phyloP scores from a whole-genome alignment of 768 basidiomycete genomes.

The Kwoniella dendrophila region DNA sequence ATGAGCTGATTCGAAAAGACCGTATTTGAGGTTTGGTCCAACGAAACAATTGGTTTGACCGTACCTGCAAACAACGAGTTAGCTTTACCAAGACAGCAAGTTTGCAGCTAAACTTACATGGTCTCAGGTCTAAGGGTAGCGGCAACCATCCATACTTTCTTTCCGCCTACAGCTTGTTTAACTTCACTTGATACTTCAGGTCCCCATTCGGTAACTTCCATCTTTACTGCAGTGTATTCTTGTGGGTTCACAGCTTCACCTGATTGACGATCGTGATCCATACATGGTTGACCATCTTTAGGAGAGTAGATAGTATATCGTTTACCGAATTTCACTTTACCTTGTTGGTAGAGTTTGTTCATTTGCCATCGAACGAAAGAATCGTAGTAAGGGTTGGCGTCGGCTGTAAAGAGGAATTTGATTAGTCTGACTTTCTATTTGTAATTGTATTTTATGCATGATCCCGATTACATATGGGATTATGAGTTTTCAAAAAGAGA shows the following conservation, averaged over 20 bases:
- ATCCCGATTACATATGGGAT: background rate
- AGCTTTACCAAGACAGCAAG: background rate
- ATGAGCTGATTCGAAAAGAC: constrained; percentile 72
- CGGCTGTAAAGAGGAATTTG: constrained; percentile 58
- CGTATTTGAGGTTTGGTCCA: constrained; percentile 85
- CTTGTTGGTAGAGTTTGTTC: constrained; percentile 81
- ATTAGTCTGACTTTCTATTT: constrained; percentile 2
- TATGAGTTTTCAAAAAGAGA: background rate
- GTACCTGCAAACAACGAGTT: constrained; percentile 64
- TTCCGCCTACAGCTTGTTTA: constrained; percentile 69
- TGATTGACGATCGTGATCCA: constrained; percentile 97
- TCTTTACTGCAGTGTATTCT: constrained; percentile 92
- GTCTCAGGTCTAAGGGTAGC: constrained; percentile 96
- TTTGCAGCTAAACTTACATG: constrained; percentile 64
- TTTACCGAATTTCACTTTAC: constrained; percentile 97
- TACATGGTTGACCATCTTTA: constrained; percentile 97
- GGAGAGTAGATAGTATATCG: constrained; percentile 98
- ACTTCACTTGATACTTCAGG: constrained; percentile 67
- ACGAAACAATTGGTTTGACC: constrained; percentile 99
- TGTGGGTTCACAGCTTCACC: constrained; percentile 94
- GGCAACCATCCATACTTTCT: constrained; percentile 88
- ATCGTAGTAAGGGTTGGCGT: constrained; percentile 96
- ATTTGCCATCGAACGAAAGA: constrained; percentile 97
- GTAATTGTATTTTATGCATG: background rate
- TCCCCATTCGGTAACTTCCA: constrained; percentile 88